Conservation (phyloP, 495 filamentous ascomycete genomes). For the Hyphodiscus hymeniophilus region DNA sequence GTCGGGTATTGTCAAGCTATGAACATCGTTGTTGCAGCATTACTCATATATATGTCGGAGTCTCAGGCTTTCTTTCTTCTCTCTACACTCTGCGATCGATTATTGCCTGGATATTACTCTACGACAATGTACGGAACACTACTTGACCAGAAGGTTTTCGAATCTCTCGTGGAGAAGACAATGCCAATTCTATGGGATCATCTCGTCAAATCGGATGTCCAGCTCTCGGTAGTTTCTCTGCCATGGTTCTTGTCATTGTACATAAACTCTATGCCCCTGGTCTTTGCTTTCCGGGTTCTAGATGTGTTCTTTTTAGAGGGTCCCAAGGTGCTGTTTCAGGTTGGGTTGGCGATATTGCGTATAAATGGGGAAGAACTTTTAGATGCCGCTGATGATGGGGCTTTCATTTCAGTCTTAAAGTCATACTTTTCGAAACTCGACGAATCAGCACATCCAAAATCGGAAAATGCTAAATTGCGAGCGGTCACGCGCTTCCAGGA, state of each 20-base stretch:
- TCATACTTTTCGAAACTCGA: constrained; percentile 88
- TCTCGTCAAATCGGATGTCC: constrained; percentile 87
- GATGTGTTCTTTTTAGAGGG: constrained; percentile 98
- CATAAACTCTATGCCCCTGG: constrained; percentile 97
- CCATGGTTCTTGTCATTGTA: constrained; percentile 98
- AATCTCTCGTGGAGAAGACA: constrained; percentile 92
- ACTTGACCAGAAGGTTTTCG: constrained; percentile 93
- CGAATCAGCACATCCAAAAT: constrained; percentile 91
- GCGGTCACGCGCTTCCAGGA: constrained; percentile 95
- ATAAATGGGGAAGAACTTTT: constrained; percentile 96
- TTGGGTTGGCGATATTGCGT: constrained; percentile 90
- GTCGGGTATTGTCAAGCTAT: constrained; percentile 99
- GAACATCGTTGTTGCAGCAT: constrained; percentile 96
- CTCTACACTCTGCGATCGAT: constrained; percentile 82
- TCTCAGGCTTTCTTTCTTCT: constrained; percentile 92
- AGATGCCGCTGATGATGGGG: constrained; percentile 92
- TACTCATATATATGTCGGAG: constrained; percentile 98
- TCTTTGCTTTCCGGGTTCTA: constrained; percentile 91
- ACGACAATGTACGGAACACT: constrained; percentile 98
- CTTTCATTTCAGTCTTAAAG: constrained; percentile 93
- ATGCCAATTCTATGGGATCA: constrained; percentile 99
- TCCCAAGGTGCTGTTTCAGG: constrained; percentile 93
- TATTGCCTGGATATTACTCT: constrained; percentile 94
- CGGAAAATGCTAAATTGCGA: constrained; percentile 84
- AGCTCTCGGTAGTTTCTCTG: constrained; percentile 95